Evolutionary conservation across 2,329 filamentous ascomycete species (phyloP).

Genomic region (Juglanconis sp.): DNA sequence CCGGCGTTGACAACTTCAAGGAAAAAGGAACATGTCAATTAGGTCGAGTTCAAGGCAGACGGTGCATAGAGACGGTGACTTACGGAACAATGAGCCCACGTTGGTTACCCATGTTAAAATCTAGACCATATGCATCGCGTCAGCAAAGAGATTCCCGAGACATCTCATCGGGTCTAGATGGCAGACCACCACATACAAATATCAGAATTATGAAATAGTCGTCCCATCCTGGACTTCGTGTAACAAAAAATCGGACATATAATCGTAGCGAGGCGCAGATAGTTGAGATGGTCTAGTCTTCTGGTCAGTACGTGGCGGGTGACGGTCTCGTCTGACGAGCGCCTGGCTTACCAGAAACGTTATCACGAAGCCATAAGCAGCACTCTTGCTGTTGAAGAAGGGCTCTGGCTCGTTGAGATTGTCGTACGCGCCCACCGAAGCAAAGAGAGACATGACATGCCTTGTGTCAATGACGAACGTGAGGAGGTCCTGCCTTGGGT

Average conservation of each 20-base stretch:
- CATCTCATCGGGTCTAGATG: no score
- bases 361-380: conserved; percentile 10
- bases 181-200: not conserved
- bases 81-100: conserved; percentile 12
- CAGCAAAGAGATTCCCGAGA: not conserved
- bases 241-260: conserved; percentile 16
- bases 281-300: conserved; percentile 3
- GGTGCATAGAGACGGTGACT: not conserved
- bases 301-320: not conserved
- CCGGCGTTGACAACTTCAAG: conserved; percentile 8
- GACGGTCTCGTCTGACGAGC: not conserved
- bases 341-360: conserved; percentile 3
- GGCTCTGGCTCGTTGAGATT: conserved; percentile 14
- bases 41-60: no score
- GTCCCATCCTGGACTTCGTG: conserved; percentile 15
- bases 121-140: not conserved
- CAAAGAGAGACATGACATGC: conserved; percentile 16
- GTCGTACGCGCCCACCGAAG: conserved; percentile 8
- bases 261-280: conserved; percentile 6
- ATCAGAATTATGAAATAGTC: conserved; percentile 10
- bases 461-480: not conserved
- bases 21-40: not conserved
- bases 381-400: conserved; percentile 5
- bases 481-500: not conserved
- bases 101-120: conserved; percentile 13